Evolutionary conservation across 208 protist species (phyloP), one percentile per base, ranked within the genome.

Genomic region (Naegleria gruberi): DNA sequence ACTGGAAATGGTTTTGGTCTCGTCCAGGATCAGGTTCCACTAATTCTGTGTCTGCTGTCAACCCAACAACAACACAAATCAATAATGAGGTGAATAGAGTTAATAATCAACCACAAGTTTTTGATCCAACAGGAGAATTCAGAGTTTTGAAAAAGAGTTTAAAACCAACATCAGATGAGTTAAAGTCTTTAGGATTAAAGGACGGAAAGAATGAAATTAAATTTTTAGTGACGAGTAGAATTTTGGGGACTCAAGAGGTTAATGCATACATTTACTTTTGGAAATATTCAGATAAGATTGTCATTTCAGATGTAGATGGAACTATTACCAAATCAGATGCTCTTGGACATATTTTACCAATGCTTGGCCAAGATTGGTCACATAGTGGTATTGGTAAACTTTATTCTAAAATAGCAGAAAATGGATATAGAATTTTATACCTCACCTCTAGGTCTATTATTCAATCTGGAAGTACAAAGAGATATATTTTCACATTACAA

Each of bases 231-330:
- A 92, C 93, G 46, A 98, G 95, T 87, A 5, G 85, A 55, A 74
- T 90, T 42, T 91, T 94, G 81, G 95, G 95, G 8, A 91, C 93
- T 17, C 94, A 96, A 44, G 92, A 95, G 5, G 94, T 98, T 37
- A 92, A 93, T n/a, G 94, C 95, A 85, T 94, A 92, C 82, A 95
- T 99, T 43, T 99, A 97, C 90, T 93, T 99, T 26, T 99, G 96
- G 96, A 91, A 95, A n/a, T 93, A 93, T 90, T 94, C 89, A 6
- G 94, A 95, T 84, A 97, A 97, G 86, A 94, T 99, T 91, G 97
- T 99, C 37, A 96, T 99, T 74, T 98, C 96, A 55, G 98, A 99
- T 93, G 95, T 99, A 30, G 98, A 99, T 93, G 98, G 98, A 73
- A 99, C 98, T 0, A 98, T 99, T 90, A 99, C 98, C 0, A 98